Base-by-base conservation (phyloP, 2,329 filamentous ascomycete genomes). In the Talaromyces sp. region DNA sequence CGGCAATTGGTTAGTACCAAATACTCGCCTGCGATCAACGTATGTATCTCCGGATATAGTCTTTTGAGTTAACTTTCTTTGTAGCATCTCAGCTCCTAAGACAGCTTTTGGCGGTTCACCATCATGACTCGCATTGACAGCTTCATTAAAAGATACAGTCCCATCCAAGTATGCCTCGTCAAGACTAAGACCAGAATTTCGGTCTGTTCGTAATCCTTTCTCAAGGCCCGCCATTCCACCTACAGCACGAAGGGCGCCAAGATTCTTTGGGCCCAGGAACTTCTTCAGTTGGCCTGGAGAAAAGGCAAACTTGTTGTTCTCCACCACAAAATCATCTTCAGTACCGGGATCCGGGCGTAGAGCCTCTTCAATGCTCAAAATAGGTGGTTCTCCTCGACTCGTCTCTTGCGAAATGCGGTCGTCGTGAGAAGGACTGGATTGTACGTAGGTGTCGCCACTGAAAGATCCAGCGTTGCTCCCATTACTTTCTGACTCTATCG, bases 201-300 rank as follows among this genome's bases (percentile, higher is more conserved):
- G 75, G 70, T 92, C 80, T 1, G 89, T 88, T 61, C 86, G 81
- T 10, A 95, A 72, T 0, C 91, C 91, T 70, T 87, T 91, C 69
- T 91, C 89, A 22, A 95, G 72, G 2, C 91, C 91, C 9, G 77
- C 78, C 6, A 93, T 72, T 55, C 91, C 91, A 59, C 91, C 91
- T 2, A 95, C 75, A 6, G 89, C 89, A 67, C 89, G 86, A 64
- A 93, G 92, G 4, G 90, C 90, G 28, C 84, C 80, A 63, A 90
- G 79, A 67, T 83, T 92, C 76, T 95, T 95, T 0, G 91, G 90
- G 65, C 93, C 93, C 57, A 92, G 80, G 7, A 95, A 77, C 76
- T 93, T 93, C 64, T 85, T 86, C 68, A 91, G 77, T 67, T 90
- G 89, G 27, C 90, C 90, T 11, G 88, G 88, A 0, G 86, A 84